Conservation (phyloP, 306 rosid genomes). For the Dryas octopetala region DNA sequence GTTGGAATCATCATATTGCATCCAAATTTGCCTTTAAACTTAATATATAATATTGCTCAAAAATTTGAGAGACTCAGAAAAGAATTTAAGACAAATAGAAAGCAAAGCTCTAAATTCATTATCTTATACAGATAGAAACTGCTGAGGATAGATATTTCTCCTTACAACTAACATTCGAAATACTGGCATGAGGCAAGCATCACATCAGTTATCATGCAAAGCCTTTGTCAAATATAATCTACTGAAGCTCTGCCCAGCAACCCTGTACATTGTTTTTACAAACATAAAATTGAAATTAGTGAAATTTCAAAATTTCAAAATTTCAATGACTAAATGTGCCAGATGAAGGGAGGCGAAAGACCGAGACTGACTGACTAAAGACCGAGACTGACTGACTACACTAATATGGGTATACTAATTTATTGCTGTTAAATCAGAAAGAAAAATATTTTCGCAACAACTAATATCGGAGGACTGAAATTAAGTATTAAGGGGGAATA, state of each 20-base stretch:
- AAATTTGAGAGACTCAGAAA: conserved; percentile 1
- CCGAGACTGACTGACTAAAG: too few species aligned
- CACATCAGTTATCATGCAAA: conserved; percentile 59
- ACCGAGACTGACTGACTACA: too few species aligned
- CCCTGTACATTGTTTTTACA: conserved; percentile 48
- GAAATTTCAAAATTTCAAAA: not conserved
- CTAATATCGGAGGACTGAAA: too few species aligned
- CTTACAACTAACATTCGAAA: not conserved
- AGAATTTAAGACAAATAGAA: not conserved
- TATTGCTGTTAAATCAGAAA: too few species aligned
- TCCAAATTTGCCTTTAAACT: not conserved
- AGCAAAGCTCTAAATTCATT: not conserved
- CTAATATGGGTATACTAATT: too few species aligned
- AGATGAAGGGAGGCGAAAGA: too few species aligned
- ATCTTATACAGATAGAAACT: not conserved
- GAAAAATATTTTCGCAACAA: too few species aligned
- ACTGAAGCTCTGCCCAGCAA: conserved; percentile 86
- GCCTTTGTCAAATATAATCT: conserved; percentile 79
- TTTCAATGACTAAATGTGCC: not conserved
- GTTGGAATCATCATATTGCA: not conserved
- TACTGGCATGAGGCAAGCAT: not conserved
- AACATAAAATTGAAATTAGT: conserved; percentile 2
- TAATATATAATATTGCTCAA: not conserved
- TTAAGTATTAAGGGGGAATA: too few species aligned
- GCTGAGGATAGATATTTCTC: not conserved